Evolutionary conservation across 2,329 filamentous ascomycete genomes (phyloP), one percentile per base, ranked within the genome.

Genomic region (Aspergillus eucalypticola): DNA sequence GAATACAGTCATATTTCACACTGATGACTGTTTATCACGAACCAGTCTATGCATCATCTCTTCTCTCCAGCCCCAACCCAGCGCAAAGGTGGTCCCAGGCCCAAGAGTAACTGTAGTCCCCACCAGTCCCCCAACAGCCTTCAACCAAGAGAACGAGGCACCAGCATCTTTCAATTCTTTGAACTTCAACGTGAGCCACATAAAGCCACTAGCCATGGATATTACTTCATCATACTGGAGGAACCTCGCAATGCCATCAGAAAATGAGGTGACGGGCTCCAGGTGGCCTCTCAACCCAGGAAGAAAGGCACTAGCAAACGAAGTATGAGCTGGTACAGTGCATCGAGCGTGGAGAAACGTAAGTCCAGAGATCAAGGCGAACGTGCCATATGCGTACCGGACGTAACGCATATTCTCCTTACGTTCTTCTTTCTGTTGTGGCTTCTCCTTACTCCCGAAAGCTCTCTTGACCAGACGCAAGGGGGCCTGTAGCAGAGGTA

Each of bases 141-240:
- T 51, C 35, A 46, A 52, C 53, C 58, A 48, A 11, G 52, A 42
- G 15, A 60, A 38, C 23, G 25, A 21, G 2, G 4, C 53, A 5
- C 58, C 60, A 13, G 13, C n/a, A 19, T 49, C 48, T 29, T 54
- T 53, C 48, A 62, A 42, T 19, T 59, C 56, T 1, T 21, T 25
- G 10, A 54, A 55, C 8, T 39, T 39, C 41, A 61, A 19, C 5
- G 32, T 46, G 1, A 59, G 51, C 60, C 56, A 62, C 3, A 59
- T 15, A 3, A 59, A 50, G 5, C 60, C 56, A 38, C 52, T 53
- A 11, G 32, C 56, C 38, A 44, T 49, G 4, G 48, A 51, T 2
- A 57, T 23, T 3, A 35, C 27, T 29, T 58, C 32, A 13, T 60
- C 59, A 19, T 59, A 62, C n/a, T 62, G 52, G 8, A 62, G 19